Base-by-base conservation (phyloP, 495 filamentous ascomycete species). In the Aspergillus mulundensis region DNA sequence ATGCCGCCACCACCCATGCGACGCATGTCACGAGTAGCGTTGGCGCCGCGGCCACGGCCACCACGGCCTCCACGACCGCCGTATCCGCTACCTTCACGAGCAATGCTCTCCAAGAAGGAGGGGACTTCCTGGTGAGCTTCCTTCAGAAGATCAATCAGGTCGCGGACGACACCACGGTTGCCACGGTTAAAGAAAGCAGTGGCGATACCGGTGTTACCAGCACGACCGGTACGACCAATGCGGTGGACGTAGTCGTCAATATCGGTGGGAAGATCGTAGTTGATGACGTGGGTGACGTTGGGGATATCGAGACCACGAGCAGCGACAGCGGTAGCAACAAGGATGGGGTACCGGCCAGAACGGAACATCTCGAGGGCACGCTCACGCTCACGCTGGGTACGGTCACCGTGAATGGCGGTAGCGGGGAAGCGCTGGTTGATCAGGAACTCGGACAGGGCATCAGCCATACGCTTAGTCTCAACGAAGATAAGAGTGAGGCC, bases 171-270 rank as follows among this genome's bases (percentile, higher is more conserved):
- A 72, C 92, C 94, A 60, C 94, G 89, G 83, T 98, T 98, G 63
- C 91, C 91, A 67, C 94, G 94, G 84, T 98, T 98, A 85, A 97
- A 97, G 83, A 98, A 98, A 45, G 95, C 93, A 54, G 94, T 98
- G 8, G 94, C 89, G 56, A 96, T 89, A 86, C 94, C 94, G 59
- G 93, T 97, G 79, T 98, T 98, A 69, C 94, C 94, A 56, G 95
- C 95, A 88, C 94, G 94, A 65, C 95, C 94, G 56, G 94, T 98
- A 92, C 94, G 95, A 85, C 94, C 94, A 69, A 97, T 98, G 72
- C 94, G 90, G 76, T 98, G 94, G 55, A 98, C 95, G 64, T 98
- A 98, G 78, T 98, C 94, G 66, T 98, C 94, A 63, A 98, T 96
- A 68, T 98, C 95, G 47, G 91, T 97, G 54, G 95, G 95, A 25